Percentiles rank a stretch among this genome's conserved stretches.
phyloP scores from a whole-genome alignment of 2,329 filamentous ascomycete species.

The Stemphylium beticola region DNA sequence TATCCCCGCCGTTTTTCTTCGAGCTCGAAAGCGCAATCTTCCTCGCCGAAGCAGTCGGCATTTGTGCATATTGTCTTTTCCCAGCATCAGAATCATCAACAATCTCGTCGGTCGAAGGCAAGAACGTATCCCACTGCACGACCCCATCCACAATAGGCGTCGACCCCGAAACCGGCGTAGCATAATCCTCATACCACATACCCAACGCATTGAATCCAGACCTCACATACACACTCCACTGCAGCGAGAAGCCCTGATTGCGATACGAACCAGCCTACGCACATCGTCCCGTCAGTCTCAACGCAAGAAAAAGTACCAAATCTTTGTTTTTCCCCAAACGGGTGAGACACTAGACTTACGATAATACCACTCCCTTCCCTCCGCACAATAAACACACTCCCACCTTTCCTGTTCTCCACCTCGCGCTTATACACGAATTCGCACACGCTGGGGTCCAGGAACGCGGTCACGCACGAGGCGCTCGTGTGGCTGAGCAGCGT shows the following conservation, averaged over 20 bases:
- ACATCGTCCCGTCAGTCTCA: no score
- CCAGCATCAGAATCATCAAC: no score
- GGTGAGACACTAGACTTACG: background rate
- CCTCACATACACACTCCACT: slow-evolving; percentile 20
- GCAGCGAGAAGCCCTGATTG: slow-evolving; percentile 21
- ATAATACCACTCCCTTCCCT: slow-evolving; percentile 15
- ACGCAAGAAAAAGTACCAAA: no score
- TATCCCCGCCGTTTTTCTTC: background rate
- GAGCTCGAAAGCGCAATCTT: background rate
- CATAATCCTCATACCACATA: slow-evolving; percentile 23
- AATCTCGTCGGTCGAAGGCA: background rate
- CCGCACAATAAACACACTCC: slow-evolving; percentile 8
- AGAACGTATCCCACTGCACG: slow-evolving; percentile 17
- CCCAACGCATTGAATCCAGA: slow-evolving; percentile 14
- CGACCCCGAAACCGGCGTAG: slow-evolving; percentile 3
- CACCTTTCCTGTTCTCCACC: slow-evolving; percentile 2
- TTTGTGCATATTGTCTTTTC: no score
- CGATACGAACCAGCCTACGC: slow-evolving; percentile 19
- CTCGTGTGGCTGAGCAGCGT: slow-evolving; percentile 23
- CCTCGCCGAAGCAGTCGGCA: background rate
- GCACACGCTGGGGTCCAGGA: slow-evolving; percentile 13
- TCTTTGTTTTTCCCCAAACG: no score
- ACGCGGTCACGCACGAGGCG: slow-evolving; percentile 14
- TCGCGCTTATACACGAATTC: slow-evolving; percentile 25
- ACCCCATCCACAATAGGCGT: slow-evolving; percentile 4